phyloP scores from a whole-genome alignment of 1,139 yeast species.

The Pichia kudriavzevii region DNA sequence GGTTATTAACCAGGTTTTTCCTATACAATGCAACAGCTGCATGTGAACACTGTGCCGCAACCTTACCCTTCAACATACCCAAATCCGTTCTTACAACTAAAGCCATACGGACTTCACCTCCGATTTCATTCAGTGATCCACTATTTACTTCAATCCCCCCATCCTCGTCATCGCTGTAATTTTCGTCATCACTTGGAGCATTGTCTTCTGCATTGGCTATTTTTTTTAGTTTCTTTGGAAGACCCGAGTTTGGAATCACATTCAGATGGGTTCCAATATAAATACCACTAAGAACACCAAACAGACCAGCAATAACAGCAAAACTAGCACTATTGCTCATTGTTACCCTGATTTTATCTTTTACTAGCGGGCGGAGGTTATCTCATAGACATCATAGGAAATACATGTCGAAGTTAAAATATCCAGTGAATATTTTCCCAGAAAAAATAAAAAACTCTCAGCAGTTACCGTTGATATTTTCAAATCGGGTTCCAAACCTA shows the following conservation, averaged over 20 bases:
- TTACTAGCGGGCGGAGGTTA: too few relatives aligned
- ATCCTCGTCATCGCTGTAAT: slow-evolving; percentile 42
- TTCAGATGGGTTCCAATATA: slow-evolving; percentile 4
- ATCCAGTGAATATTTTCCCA: too few relatives aligned
- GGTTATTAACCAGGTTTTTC: slow-evolving; percentile 39
- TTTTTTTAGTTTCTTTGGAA: background rate
- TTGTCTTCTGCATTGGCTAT: background rate
- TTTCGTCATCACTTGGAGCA: slow-evolving; percentile 13
- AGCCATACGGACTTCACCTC: slow-evolving; percentile 83
- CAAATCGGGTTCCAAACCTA: too few relatives aligned
- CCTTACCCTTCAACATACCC: slow-evolving; percentile 90
- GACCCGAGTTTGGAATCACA: background rate
- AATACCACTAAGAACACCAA: slow-evolving; percentile 7
- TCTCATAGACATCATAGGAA: too few relatives aligned
- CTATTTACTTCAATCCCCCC: slow-evolving; percentile 38
- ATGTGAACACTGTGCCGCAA: slow-evolving; percentile 96
- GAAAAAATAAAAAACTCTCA: too few relatives aligned
- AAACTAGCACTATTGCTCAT: too few relatives aligned
- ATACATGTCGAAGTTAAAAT: too few relatives aligned
- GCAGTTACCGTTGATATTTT: too few relatives aligned
- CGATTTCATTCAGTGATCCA: slow-evolving; percentile 47
- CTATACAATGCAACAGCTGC: slow-evolving; percentile 92
- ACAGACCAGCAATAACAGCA: slow-evolving; percentile 1
- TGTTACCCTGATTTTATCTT: too few relatives aligned
- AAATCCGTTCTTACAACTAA: slow-evolving; percentile 82